A percentile compares a stretch with the other conserved stretches of the same genome.
Conservation (phyloP, 768 basidiomycete genomes). For the Scleroderma bovista region DNA sequence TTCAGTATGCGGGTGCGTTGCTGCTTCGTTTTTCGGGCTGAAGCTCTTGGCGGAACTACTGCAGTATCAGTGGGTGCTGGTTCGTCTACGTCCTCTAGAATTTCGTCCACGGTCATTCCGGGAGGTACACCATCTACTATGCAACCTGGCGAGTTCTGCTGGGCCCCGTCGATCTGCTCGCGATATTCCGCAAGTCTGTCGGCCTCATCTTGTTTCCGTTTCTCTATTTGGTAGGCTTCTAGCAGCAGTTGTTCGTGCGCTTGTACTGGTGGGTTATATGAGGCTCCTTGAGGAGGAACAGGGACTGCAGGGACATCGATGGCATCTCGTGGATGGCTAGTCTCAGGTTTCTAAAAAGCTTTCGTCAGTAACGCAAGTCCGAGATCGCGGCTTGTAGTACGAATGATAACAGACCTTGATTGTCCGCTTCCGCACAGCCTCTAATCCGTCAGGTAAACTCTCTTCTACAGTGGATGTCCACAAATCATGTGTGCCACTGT, state of each 20-base stretch:
- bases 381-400: not conserved
- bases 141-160: conserved; percentile 26
- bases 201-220: conserved; percentile 46
- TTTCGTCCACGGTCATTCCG: conserved; percentile 63
- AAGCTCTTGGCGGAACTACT: conserved; percentile 34
- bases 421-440: conserved; percentile 32
- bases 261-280: conserved; percentile 80
- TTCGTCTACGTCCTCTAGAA: conserved; percentile 36
- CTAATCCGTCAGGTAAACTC: conserved; percentile 38
- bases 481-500: conserved; percentile 61
- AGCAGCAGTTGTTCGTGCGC: conserved; percentile 69
- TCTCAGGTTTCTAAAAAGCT: conserved; percentile 42
- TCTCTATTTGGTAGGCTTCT: conserved; percentile 63
- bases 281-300: conserved; percentile 76
- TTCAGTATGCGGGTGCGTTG: conserved; percentile 67
- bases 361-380: not conserved
- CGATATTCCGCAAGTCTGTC: conserved; percentile 50
- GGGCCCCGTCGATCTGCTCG: conserved; percentile 49
- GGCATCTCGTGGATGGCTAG: conserved; percentile 39
- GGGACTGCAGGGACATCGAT: conserved; percentile 64
- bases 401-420: conserved; percentile 44
- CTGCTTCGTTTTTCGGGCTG: conserved; percentile 50
- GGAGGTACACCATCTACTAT: conserved; percentile 33
- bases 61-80: conserved; percentile 26
- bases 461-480: conserved; percentile 43